These are phyloP conservation scores for Arabidopsis hybrid DNA, from an alignment of 441 rosid species.

Conservation along the genomic window DNA sequence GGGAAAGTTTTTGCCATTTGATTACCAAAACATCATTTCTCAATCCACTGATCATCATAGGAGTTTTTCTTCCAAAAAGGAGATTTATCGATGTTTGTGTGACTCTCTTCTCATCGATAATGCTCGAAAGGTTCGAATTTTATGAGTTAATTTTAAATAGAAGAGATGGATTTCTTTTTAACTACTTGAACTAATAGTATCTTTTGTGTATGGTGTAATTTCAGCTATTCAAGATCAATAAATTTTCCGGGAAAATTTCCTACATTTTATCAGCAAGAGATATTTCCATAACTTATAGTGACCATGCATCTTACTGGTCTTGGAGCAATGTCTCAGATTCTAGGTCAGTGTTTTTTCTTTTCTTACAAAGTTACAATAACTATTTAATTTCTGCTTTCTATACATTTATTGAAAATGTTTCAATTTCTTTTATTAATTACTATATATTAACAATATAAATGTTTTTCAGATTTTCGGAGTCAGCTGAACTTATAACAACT, in stretches of 20 bases:
- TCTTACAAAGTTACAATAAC: background rate
- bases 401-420: background rate
- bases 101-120: slow-evolving; percentile 55
- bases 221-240: slow-evolving; percentile 68
- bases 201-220: background rate
- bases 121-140: slow-evolving; percentile 52
- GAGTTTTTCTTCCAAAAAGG: slow-evolving; percentile 44
- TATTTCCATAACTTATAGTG: slow-evolving; percentile 57
- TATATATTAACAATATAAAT: background rate
- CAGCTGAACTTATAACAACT: slow-evolving; percentile 54
- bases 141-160: background rate
- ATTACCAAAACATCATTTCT: slow-evolving; percentile 38
- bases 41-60: slow-evolving; percentile 31
- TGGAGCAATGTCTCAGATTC: slow-evolving; percentile 63
- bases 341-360: slow-evolving; percentile 41
- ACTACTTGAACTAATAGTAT: background rate
- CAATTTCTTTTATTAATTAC: too few relatives aligned
- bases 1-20: slow-evolving; percentile 52
- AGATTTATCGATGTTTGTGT: slow-evolving; percentile 56
- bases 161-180: background rate
- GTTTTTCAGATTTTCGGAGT: slow-evolving; percentile 59
- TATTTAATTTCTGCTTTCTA: background rate
- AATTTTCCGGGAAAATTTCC: slow-evolving; percentile 53
- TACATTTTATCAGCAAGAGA: slow-evolving; percentile 70
- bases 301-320: slow-evolving; percentile 59